phyloP scores from a whole-genome alignment of 2,329 filamentous ascomycete genomes.

The Colletotrichum sublineola region DNA sequence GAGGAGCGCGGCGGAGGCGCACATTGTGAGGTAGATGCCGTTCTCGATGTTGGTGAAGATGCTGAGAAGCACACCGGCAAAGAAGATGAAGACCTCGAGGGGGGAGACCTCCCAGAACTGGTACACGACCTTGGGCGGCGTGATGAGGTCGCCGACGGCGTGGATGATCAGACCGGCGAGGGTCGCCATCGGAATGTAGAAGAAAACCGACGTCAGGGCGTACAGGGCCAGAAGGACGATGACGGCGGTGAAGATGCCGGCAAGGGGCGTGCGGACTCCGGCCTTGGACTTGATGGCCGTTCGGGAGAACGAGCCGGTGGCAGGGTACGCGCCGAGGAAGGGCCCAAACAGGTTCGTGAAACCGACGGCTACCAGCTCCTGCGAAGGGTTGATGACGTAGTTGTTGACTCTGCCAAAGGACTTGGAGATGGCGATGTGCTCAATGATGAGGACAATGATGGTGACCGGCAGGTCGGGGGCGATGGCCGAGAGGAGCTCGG shows the following conservation, averaged over 20 bases:
- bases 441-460: constrained; percentile 83
- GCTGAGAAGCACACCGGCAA: constrained; percentile 75
- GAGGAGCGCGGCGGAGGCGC: constrained; percentile 57
- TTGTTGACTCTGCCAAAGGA: constrained; percentile 85
- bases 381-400: constrained; percentile 83
- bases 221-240: constrained; percentile 85
- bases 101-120: constrained; percentile 84
- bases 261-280: constrained; percentile 83
- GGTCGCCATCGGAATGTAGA: constrained; percentile 80
- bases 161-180: constrained; percentile 86
- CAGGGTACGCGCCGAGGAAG: constrained; percentile 72
- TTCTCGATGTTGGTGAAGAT: constrained; percentile 64
- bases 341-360: constrained; percentile 81
- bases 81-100: constrained; percentile 80
- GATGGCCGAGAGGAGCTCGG: constrained; percentile 72
- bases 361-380: constrained; percentile 84
- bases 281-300: constrained; percentile 90
- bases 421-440: constrained; percentile 88
- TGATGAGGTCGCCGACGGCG: constrained; percentile 82
- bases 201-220: constrained; percentile 82
- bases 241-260: constrained; percentile 81
- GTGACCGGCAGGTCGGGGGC: constrained; percentile 76
- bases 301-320: constrained; percentile 67
- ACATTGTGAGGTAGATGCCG: constrained; percentile 64
- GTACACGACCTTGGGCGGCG: constrained; percentile 79